These are phyloP conservation scores for Tolypocladium album DNA, from an alignment of 2,329 filamentous ascomycete genomes.

Conservation along the genomic window DNA sequence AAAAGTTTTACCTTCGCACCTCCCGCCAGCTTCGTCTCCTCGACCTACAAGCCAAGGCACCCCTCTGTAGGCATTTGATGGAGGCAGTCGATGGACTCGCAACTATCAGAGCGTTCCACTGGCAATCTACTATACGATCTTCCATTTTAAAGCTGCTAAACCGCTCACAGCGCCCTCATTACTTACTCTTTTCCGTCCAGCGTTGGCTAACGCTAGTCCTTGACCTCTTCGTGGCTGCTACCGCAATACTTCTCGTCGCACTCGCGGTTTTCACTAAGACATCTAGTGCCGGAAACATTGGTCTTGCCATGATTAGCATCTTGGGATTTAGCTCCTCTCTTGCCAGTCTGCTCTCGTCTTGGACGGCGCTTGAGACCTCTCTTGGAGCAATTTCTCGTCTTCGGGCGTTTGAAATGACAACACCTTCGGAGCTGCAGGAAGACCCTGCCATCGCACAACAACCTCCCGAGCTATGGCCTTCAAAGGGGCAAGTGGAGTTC, in stretches of 20 bases:
- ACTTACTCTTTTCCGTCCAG: conserved; percentile 38
- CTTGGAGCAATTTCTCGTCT: conserved; percentile 15
- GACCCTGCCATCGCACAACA: conserved; percentile 4
- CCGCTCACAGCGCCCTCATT: conserved; percentile 37
- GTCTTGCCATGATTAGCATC: conserved; percentile 13
- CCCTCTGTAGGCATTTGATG: no score
- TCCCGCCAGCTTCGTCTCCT: no score
- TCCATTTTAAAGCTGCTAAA: conserved; percentile 24
- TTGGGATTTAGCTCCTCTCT: conserved; percentile 14
- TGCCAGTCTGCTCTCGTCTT: conserved; percentile 14
- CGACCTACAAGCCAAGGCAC: no score
- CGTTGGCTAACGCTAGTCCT: conserved; percentile 39
- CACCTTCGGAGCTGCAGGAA: conserved; percentile 6
- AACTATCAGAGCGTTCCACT: no score
- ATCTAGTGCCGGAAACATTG: conserved; percentile 9
- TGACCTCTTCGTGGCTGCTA: conserved; percentile 24
- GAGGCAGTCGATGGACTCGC: no score
- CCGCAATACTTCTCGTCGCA: conserved; percentile 13
- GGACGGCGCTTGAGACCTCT: conserved; percentile 20
- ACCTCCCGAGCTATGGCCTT: conserved; percentile 14
- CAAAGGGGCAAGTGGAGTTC: conserved; percentile 13
- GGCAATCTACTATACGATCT: no score
- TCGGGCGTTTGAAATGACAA: conserved; percentile 11
- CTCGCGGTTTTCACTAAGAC: conserved; percentile 21
- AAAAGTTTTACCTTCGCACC: no score